Percentiles rank a stretch among this genome's conserved stretches.
Conservation (phyloP, 306 rosid genomes). For the Datisca glomerata region DNA sequence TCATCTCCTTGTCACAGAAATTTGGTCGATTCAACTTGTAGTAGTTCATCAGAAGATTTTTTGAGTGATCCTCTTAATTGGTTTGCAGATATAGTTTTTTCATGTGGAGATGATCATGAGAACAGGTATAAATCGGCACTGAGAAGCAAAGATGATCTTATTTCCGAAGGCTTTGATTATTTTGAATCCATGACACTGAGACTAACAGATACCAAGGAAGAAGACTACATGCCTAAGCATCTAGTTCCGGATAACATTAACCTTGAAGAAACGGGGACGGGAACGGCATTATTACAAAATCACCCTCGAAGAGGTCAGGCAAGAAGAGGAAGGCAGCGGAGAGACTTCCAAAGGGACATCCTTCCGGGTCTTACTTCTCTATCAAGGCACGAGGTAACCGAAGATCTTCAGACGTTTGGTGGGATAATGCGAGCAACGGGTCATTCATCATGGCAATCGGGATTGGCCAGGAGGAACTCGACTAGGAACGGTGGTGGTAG, state of each 20-base stretch:
- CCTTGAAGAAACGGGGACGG: conserved; percentile 50
- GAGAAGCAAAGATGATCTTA: conserved; percentile 22
- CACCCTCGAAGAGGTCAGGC: conserved; percentile 68
- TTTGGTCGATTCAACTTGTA: conserved; percentile 19
- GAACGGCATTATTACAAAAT: conserved; percentile 25
- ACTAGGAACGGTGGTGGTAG: conserved; percentile 56
- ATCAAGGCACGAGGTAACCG: conserved; percentile 93
- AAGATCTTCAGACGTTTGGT: conserved; percentile 90
- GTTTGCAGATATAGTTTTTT: conserved; percentile 63
- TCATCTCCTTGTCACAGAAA: conserved; percentile 19
- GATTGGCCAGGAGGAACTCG: conserved; percentile 64
- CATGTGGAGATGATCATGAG: conserved; percentile 33
- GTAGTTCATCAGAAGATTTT: conserved; percentile 30
- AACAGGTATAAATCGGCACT: conserved; percentile 12
- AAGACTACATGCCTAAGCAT: conserved; percentile 87
- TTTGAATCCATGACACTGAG: conserved; percentile 76
- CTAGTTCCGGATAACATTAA: conserved; percentile 58
- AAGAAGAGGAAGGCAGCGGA: conserved; percentile 82
- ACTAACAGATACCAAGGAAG: conserved; percentile 51
- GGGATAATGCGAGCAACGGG: conserved; percentile 86
- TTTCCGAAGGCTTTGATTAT: conserved; percentile 44
- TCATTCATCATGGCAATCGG: conserved; percentile 56
- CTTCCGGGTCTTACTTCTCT: conserved; percentile 82
- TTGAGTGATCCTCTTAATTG: conserved; percentile 33
- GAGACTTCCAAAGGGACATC: conserved; percentile 97